Evolutionary conservation across 805 yeast species (phyloP), one percentile per base, ranked within the genome.

Genomic region (Debaryomyces tyrocola): DNA sequence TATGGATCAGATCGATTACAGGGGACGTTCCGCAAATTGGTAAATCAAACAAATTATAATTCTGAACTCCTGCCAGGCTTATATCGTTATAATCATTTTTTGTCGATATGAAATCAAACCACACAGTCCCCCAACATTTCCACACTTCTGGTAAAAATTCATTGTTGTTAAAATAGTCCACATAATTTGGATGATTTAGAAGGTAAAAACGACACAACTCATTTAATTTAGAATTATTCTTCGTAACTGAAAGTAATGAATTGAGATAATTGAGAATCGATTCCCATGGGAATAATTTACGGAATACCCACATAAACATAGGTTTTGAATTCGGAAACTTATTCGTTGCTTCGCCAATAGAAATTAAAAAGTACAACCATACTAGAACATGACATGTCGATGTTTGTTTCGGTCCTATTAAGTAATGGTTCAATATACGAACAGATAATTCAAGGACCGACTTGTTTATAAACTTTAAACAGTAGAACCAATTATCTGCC

Each of bases 61-160:
- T 79, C 39, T 64, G 62, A n/a, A 84, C 77, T 8, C 90, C 90
- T 3, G 84, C 79, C 18, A 75, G 74, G 40, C 66, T 72, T 31
- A 72, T 66, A 40, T 70, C 77, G 35, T 66, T 66, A 52, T 76
- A 78, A 52, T 82, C 87, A 4, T 68, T 70, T 57, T 85, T 86
- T 37, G 73, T 60, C 12, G 69, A 58, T 34, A 87, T 69, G 20
- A 69, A 67, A 62, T 87, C 91, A 64, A 80, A 87, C 92, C 94
- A 87, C 36, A 87, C 60, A 0, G 90, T 79, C 2, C 95, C 95
- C 90, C 92, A 86, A 57, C 90, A 83, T 59, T 83, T 84, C 91
- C 91, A 87, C 17, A 83, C 85, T 63, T 87, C 95, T 37, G 87
- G 82, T 41, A 87, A 67, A 37, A 72, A 78, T 59, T 86, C 92